Evolutionary conservation across 768 basidiomycete genomes (phyloP).

Genomic region (Galerina sulciceps): DNA sequence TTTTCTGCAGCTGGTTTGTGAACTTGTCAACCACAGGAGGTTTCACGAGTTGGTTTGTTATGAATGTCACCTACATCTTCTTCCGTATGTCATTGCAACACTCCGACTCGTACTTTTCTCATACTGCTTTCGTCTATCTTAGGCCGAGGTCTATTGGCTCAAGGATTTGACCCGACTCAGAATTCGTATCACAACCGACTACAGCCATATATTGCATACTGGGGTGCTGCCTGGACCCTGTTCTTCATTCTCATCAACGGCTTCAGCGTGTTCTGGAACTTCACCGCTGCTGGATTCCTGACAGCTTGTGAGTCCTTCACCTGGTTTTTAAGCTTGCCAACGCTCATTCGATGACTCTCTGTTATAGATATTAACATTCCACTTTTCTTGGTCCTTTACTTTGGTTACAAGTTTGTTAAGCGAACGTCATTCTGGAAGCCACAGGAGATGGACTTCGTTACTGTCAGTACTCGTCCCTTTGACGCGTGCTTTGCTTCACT

Average conservation of each 20-base stretch:
- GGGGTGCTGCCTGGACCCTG: conserved; percentile 68
- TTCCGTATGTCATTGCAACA: conserved; percentile 53
- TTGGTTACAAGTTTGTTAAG: conserved; percentile 47
- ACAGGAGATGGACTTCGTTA: conserved; percentile 73
- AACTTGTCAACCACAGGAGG: conserved; percentile 70
- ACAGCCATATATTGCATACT: conserved; percentile 72
- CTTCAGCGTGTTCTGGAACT: conserved; percentile 66
- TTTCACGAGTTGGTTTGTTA: conserved; percentile 69
- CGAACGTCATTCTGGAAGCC: conserved; percentile 55
- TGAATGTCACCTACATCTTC: conserved; percentile 73
- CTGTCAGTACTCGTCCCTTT: conserved; percentile 40
- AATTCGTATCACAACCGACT: conserved; percentile 65
- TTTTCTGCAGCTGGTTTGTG: conserved; percentile 61
- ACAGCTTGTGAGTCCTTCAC: conserved; percentile 39
- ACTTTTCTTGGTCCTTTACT: conserved; percentile 45
- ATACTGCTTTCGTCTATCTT: conserved; percentile 4
- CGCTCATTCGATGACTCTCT: neutral
- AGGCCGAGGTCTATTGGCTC: conserved; percentile 65
- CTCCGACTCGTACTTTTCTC: no score
- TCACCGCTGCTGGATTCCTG: conserved; percentile 55
- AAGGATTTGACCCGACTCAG: conserved; percentile 64
- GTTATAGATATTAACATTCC: conserved; percentile 48
- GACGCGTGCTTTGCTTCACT: neutral
- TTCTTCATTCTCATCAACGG: conserved; percentile 62
- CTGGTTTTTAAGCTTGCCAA: neutral